Base-by-base conservation (phyloP, 2,329 filamentous ascomycete genomes). In the Sporothrix mexicana region DNA sequence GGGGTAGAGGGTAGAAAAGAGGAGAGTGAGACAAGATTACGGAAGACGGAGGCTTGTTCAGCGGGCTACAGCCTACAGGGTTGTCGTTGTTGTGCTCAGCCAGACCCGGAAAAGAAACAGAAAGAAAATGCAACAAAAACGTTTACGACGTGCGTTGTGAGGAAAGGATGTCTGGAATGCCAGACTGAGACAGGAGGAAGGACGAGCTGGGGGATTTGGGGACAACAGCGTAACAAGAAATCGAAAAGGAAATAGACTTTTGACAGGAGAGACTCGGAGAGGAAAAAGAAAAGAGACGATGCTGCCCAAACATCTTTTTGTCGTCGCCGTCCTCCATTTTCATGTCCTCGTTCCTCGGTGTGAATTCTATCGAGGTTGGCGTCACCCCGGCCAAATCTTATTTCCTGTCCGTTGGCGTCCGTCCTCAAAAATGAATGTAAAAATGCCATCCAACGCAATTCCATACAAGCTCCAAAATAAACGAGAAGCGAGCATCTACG, bases 1-100 rank as follows among this genome's bases (percentile, higher is more conserved):
- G 51, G 15, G 10, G 7, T n/a, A n/a, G n/a, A n/a, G 23, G 17
- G 5, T 17, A 7, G 6, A 15, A 51, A 2, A 15, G n/a, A 15
- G n/a, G 15, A 51, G 47, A 15, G 47, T 13, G 23, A 53, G 20
- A 36, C 30, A 55, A 12, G 51, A 55, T 55, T 61, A 61, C 59
- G 17, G 30, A 62, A 62, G 43, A 64, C 59, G 59, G 59, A 45
- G 36, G 61, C 61, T 45, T 64, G 41, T 64, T 64, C 36, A 45
- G 36, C 7, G 36, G 59, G 59, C 20, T 23, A 20, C 36, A 45
- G 59, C 55, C 55, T 15, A 49, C 15, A n/a, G 51, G 20, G 36
- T 30, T 36, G 55, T 59, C 25, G 13, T 59, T 59, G 55, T 25
- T 59, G 55, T 36, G 55, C 13, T 59, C 25, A 59, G 55, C 23